Conservation (phyloP, 805 yeast genomes). For the Nematodospora valgi region DNA sequence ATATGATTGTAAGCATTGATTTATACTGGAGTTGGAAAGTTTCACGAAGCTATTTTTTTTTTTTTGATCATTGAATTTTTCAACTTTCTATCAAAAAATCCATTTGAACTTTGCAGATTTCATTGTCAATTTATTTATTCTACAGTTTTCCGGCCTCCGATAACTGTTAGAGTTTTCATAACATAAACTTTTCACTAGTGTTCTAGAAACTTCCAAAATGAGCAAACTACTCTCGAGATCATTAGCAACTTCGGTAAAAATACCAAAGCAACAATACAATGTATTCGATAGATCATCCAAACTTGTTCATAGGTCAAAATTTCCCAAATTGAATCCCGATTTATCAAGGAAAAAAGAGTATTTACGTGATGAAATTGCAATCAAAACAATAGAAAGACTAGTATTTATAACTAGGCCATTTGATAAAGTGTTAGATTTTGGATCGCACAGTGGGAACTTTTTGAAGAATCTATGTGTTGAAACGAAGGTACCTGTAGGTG, state of each 20-base stretch:
- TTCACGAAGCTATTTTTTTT: too few relatives aligned
- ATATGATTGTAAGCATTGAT: too few relatives aligned
- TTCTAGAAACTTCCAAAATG: too few relatives aligned
- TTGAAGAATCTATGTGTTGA: conserved; percentile 37
- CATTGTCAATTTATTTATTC: too few relatives aligned
- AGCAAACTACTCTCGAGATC: too few relatives aligned
- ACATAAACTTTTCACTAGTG: too few relatives aligned
- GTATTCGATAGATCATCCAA: conserved; percentile 64
- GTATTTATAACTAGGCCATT: conserved; percentile 69
- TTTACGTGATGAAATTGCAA: conserved; percentile 69
- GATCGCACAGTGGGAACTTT: conserved; percentile 68
- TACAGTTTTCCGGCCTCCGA: too few relatives aligned
- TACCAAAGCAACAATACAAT: conserved; percentile 24
- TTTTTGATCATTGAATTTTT: too few relatives aligned
- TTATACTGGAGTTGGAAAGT: too few relatives aligned
- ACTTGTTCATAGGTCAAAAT: conserved; percentile 53
- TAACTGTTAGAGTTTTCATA: too few relatives aligned
- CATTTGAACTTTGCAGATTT: too few relatives aligned
- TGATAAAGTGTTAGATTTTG: conserved; percentile 62
- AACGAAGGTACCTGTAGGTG: conserved; percentile 20
- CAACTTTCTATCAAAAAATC: too few relatives aligned
- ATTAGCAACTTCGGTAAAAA: conserved; percentile 25
- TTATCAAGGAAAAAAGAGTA: conserved; percentile 61
- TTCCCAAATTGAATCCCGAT: conserved; percentile 43
- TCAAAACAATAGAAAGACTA: conserved; percentile 68